Percentiles rank a stretch among this genome's conserved stretches.
These are phyloP conservation scores for Pilaira anomala DNA, from an alignment of 192 early-diverging fungal species.

Conservation along the genomic window DNA sequence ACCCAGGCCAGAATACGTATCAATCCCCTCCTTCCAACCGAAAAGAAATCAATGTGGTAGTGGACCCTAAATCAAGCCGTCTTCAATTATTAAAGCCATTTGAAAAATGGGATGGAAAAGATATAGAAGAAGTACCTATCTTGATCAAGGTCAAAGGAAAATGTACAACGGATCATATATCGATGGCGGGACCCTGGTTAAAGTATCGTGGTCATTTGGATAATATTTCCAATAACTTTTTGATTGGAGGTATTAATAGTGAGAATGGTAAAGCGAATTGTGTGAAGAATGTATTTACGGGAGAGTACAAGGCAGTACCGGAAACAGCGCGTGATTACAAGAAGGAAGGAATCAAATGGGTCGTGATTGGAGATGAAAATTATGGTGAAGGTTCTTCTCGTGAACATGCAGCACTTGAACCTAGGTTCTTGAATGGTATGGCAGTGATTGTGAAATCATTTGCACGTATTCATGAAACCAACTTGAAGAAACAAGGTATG, in stretches of 20 bases:
- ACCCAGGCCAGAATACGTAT: conserved; percentile 92
- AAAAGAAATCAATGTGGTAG: conserved; percentile 63
- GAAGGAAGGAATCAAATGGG: conserved; percentile 80
- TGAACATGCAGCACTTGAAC: conserved; percentile 97
- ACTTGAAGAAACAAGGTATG: conserved; percentile 99
- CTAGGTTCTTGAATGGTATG: conserved; percentile 90
- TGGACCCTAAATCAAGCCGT: conserved; percentile 82
- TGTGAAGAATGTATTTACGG: conserved; percentile 69
- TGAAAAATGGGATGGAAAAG: conserved; percentile 84
- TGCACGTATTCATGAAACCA: conserved; percentile 99
- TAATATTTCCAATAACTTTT: conserved; percentile 98
- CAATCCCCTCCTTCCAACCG: conserved; percentile 90
- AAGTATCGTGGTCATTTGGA: conserved; percentile 98
- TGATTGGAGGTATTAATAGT: conserved; percentile 94
- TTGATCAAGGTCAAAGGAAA: conserved; percentile 97
- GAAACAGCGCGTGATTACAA: conserved; percentile 95
- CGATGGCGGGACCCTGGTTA: conserved; percentile 87
- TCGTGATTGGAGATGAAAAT: conserved; percentile 98
- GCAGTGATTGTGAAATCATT: conserved; percentile 96
- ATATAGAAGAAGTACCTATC: conserved; percentile 75
- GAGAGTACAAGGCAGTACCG: conserved; percentile 85
- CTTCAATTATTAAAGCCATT: conserved; percentile 91
- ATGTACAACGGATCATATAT: conserved; percentile 99
- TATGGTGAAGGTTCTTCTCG: conserved; percentile 99
- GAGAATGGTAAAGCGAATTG: conserved; percentile 79